phyloP scores from a whole-genome alignment of 768 basidiomycete genomes.

The Pholiota microspora region DNA sequence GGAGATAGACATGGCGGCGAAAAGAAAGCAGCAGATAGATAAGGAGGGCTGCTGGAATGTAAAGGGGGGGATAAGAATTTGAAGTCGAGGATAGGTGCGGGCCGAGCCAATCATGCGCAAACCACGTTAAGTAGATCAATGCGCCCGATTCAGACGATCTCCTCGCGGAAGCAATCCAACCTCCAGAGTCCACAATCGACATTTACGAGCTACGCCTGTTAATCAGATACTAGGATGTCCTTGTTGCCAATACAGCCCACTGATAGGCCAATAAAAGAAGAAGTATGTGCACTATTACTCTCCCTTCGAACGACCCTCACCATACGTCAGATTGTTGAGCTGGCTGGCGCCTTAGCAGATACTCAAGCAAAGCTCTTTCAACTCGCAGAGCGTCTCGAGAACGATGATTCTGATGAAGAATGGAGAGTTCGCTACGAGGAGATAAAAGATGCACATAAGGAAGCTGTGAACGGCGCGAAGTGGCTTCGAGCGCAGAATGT shows the following conservation, averaged over 20 bases:
- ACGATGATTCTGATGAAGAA: constrained; percentile 9
- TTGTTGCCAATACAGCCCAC: not conserved
- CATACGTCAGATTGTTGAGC: constrained; percentile 15
- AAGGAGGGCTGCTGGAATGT: not conserved
- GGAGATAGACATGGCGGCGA: constrained; percentile 18
- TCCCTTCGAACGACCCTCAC: not conserved
- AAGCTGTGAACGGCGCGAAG: constrained; percentile 25
- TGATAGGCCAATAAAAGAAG: constrained; percentile 16
- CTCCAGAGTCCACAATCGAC: not conserved
- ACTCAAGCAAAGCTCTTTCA: constrained; percentile 13
- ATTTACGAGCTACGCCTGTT: not conserved
- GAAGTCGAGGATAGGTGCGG: not conserved
- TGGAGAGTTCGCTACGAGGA: constrained; percentile 30
- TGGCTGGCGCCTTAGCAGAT: constrained; percentile 18
- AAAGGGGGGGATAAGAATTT: too few species aligned
- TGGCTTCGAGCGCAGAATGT: constrained; percentile 29
- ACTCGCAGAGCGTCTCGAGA: constrained; percentile 15
- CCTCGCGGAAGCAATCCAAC: constrained; percentile 15
- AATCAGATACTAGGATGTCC: constrained; percentile 8
- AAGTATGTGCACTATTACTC: constrained; percentile 11
- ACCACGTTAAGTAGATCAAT: not conserved
- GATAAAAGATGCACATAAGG: constrained; percentile 31
- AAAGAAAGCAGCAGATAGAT: not conserved
- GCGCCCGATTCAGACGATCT: constrained; percentile 8
- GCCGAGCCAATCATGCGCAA: not conserved